Base-by-base conservation (phyloP, 345 rosid genomes). In the Hypericum androsaemum region DNA sequence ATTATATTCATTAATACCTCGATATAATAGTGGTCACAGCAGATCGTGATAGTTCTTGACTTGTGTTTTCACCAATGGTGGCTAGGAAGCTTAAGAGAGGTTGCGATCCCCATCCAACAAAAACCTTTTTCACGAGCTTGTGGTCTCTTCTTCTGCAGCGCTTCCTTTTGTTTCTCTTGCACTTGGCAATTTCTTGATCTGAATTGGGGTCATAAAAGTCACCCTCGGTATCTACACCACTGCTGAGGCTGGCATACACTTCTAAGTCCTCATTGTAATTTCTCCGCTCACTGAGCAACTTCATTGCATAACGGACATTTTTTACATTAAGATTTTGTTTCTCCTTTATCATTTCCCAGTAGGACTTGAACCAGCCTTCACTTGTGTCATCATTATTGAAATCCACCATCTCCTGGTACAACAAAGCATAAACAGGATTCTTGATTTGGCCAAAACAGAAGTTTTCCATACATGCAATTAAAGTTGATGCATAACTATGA, bases 41-140 rank as follows among this genome's bases (percentile, higher is more conserved):
- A 45, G 38, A 10, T 9, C 64, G 74, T 2, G 84, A 72, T 28
- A 78, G 42, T 62, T 68, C 50, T 10, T 50, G 43, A 22, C 66
- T 38, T 50, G 70, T 61, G 41, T 70, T 77, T 62, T 68, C 57
- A 44, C 77, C 79, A 51, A 72, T 55, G 8, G 75, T 71, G 0
- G 17, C 59, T 37, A 81, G 77, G 58, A 81, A 81, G 7, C 59
- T 64, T 10, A 64, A 54, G 10, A 76, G 77, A 16, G 67, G 46
- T 55, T 56, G 63, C 9, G 84, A 78, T 41, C 77, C 78, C 88
- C 84, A 79, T n/a, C 88, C 77, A 39, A 54, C n/a, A 41, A 74
- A 78, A 51, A 67, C 75, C 45, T 6, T 68, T 63, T 48, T 47
- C 48, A 47, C 65, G 3, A 72, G 47, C 6, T 40, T 60, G 0